Evolutionary conservation across 192 early-diverging fungal species (phyloP), one percentile per base, ranked within the genome.

Genomic region (Backusella circina): DNA sequence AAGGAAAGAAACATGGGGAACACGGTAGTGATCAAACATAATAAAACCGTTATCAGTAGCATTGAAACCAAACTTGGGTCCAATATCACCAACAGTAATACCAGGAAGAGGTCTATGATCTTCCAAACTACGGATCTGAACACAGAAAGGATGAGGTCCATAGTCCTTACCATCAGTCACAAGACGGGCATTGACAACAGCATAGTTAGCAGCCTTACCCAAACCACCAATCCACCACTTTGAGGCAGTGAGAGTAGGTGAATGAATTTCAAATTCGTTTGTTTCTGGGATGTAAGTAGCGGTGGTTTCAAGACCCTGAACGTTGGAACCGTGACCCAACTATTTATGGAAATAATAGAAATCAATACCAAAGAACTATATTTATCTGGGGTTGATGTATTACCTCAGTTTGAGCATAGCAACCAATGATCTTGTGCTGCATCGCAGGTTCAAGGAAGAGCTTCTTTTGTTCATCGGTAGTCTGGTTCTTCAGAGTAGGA

Each of bases 221-320:
- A 96, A 84, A 31, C 91, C 92, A 51, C 94, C 95, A 44, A 91
- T 87, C 95, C 95, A 96, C 94, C 95, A 96, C 82, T 96, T 96
- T 81, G 88, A 80, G 0, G 93, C 86, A 54, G 93, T 92, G 57
- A 95, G 79, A 69, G 80, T 86, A 41, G 95, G 95, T 32, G 89
- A 88, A 77, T 96, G 91, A 51, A 96, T 85, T 74, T 93, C 95
- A 73, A 95, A 96, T 84, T 96, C 92, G 78, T 95, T 86, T 2
- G 93, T 94, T 82, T 92, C 92, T 1, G 91, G 89, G 44, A 93
- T 84, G 72, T 88, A 95, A 2, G 93, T 95, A 66, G 94, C 93
- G 0, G 93, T 94, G 32, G 95, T 96, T 84, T 96, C 95, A 18
- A 96, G 85, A 2, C 93, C 95, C 86, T 94, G 91, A 21, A 96